Evolutionary conservation across 148 eudicot genomes (phyloP).

Genomic region (Rhododendron molle): DNA sequence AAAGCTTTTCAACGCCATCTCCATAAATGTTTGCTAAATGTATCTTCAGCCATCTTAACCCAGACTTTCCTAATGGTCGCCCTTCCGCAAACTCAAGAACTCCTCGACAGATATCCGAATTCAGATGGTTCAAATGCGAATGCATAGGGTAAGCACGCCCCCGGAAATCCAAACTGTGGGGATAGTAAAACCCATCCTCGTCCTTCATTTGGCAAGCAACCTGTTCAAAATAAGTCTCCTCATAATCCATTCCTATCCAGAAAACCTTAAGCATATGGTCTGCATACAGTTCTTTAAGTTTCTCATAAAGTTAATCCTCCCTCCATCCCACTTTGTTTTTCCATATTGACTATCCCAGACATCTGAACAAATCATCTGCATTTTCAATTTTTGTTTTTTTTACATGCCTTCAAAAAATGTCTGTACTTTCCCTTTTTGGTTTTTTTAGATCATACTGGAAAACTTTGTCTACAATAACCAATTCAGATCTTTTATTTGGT

Average conservation of each 20-base stretch:
- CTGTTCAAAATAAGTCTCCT: conserved; percentile 31
- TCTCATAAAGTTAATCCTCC: background rate
- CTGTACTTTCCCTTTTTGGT: background rate
- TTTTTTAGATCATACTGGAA: background rate
- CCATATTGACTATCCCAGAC: background rate
- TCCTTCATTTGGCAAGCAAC: conserved; percentile 84
- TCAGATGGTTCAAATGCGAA: conserved; percentile 82
- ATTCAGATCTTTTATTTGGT: background rate
- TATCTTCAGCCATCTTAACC: conserved; percentile 76
- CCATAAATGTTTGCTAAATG: conserved; percentile 84
- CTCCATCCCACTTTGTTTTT: background rate
- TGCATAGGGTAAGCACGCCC: conserved; percentile 98
- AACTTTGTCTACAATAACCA: background rate
- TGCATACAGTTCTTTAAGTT: conserved; percentile 6
- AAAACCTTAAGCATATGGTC: background rate
- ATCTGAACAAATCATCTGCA: background rate
- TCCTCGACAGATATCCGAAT: conserved; percentile 91
- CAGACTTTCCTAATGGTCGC: conserved; percentile 73
- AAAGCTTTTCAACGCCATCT: conserved; percentile 76
- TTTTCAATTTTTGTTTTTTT: background rate
- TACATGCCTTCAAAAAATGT: background rate
- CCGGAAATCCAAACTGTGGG: conserved; percentile 85
- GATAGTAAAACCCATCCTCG: conserved; percentile 89
- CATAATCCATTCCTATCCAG: conserved; percentile 1
- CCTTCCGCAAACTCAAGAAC: conserved; percentile 92